phyloP scores from a whole-genome alignment of 768 basidiomycete species.

The Amanita inopinata region DNA sequence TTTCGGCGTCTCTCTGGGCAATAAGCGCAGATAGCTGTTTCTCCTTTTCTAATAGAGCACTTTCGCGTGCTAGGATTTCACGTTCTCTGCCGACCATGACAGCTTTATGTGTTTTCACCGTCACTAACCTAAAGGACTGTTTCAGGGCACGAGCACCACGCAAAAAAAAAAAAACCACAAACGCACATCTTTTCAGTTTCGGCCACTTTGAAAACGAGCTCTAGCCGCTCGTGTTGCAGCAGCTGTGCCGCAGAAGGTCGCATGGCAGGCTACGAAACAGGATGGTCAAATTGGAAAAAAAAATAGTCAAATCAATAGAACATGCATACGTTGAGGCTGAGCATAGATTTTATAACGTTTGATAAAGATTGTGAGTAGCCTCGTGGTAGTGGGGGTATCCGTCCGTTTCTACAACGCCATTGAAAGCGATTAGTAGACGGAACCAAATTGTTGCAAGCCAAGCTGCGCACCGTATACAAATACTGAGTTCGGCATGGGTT shows the following conservation, averaged over 20 bases:
- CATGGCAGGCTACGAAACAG: slow-evolving; percentile 62
- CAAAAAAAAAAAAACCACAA: slow-evolving; percentile 13
- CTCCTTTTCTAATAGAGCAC: slow-evolving; percentile 46
- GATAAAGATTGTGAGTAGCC: slow-evolving; percentile 69
- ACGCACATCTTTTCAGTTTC: slow-evolving; percentile 71
- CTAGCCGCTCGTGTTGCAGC: slow-evolving; percentile 69
- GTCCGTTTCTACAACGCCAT: slow-evolving; percentile 49
- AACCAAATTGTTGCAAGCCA: neutral
- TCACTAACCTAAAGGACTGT: slow-evolving; percentile 38
- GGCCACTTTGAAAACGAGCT: slow-evolving; percentile 58
- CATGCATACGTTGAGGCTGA: slow-evolving; percentile 62
- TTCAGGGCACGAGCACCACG: neutral
- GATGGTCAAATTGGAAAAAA: slow-evolving; percentile 4
- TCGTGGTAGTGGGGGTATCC: slow-evolving; percentile 84
- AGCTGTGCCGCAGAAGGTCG: slow-evolving; percentile 76
- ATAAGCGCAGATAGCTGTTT: slow-evolving; percentile 35
- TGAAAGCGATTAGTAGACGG: neutral
- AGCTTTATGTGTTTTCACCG: slow-evolving; percentile 55
- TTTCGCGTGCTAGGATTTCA: slow-evolving; percentile 51
- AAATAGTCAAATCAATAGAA: neutral
- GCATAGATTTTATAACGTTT: slow-evolving; percentile 77
- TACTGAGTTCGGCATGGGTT: slow-evolving; percentile 79
- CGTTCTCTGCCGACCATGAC: slow-evolving; percentile 50
- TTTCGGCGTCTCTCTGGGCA: slow-evolving; percentile 51
- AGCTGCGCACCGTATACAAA: slow-evolving; percentile 58